phyloP scores from a whole-genome alignment of 768 basidiomycete genomes.

The Roridomyces roridus region DNA sequence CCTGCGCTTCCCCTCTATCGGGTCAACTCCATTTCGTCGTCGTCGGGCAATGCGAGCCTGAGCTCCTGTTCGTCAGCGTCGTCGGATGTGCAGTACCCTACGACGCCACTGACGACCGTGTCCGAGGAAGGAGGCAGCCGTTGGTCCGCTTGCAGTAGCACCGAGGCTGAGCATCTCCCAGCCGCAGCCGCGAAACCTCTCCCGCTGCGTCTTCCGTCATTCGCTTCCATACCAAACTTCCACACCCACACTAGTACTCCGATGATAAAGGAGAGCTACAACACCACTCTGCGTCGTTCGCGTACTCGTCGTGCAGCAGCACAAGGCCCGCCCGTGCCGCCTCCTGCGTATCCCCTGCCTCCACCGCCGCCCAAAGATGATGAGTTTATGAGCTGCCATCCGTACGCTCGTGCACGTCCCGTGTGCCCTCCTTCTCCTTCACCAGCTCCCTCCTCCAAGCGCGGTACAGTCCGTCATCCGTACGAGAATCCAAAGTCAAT shows the following conservation, averaged over 20 bases:
- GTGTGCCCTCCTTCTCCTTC: not conserved
- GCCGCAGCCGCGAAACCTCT: not conserved
- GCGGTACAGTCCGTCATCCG: not conserved
- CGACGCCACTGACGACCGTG: constrained; percentile 2
- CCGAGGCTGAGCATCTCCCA: not conserved
- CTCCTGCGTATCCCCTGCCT: constrained; percentile 1
- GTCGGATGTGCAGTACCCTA: not conserved
- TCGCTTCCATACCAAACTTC: not conserved
- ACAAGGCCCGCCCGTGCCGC: not conserved
- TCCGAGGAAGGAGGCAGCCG: not conserved
- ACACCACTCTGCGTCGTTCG: not conserved
- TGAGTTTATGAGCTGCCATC: not conserved
- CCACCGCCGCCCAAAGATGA: not conserved
- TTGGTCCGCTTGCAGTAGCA: constrained; percentile 1
- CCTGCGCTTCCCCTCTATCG: constrained; percentile 1
- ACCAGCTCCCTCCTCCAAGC: not conserved
- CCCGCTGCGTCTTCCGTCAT: not conserved
- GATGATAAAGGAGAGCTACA: not conserved
- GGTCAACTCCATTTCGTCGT: not conserved
- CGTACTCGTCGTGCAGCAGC: too few relatives aligned
- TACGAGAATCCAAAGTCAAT: not conserved
- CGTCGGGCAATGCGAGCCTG: not conserved
- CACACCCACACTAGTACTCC: not conserved
- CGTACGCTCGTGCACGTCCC: not conserved
- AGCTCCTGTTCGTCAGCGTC: constrained; percentile 2